Conservation (phyloP, 2,329 filamentous ascomycete species). For the Davidsoniella neocaledoniae region DNA sequence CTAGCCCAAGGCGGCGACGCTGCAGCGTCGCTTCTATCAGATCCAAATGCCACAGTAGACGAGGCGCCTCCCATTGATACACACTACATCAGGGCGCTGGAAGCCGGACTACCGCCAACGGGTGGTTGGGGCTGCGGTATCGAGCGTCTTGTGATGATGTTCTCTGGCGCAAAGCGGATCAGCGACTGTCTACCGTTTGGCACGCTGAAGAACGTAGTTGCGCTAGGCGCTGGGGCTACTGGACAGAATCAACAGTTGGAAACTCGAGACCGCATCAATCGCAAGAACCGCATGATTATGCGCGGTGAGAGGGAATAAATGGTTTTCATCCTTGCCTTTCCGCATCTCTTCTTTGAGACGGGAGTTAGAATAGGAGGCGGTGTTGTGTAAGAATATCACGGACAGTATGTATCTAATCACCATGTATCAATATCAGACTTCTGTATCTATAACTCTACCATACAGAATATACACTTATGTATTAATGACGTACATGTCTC, state of each 20-base stretch:
- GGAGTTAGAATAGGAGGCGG: not conserved
- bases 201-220: constrained; percentile 53
- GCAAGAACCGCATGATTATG: constrained; percentile 7
- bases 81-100: constrained; percentile 67
- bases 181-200: constrained; percentile 81
- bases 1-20: constrained; percentile 14
- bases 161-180: constrained; percentile 63
- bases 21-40: constrained; percentile 12
- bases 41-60: constrained; percentile 13
- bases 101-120: constrained; percentile 85
- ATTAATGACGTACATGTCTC: too few species aligned
- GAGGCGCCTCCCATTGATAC: constrained; percentile 45
- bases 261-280: constrained; percentile 11
- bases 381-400: constrained; percentile 1
- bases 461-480: too few species aligned
- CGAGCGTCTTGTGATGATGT: constrained; percentile 82
- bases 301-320: not conserved
- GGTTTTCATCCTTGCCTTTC: too few species aligned
- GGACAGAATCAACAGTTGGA: constrained; percentile 12
- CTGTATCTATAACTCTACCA: too few species aligned
- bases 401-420: not conserved
- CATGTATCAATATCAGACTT: too few species aligned
- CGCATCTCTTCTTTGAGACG: not conserved
- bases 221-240: constrained; percentile 19
- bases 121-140: constrained; percentile 94